Base-by-base conservation (phyloP, 1,284 basidiomycete species). In the Vanrija humicola region DNA sequence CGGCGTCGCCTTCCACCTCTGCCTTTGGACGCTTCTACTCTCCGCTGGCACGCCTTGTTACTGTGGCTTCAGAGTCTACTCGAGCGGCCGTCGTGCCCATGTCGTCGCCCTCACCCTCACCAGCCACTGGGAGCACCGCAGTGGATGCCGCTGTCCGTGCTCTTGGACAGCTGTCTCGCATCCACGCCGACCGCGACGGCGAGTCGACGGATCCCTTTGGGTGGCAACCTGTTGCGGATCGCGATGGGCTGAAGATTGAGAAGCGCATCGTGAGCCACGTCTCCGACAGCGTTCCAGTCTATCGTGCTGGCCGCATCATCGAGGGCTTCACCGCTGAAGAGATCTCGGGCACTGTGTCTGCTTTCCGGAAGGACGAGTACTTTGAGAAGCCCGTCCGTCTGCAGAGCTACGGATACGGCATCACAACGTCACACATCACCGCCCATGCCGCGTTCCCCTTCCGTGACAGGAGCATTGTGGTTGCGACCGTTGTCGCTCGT, bases 311-410 rank as follows among this genome's bases (percentile, higher is more conserved):
- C 70, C 89, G 92, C 74, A 90, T 98, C 58, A 87, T 98, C 46
- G 89, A 98, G 70, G 94, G 95, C 1, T 83, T 96, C 9, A 89
- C 91, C 0, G 94, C 94, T 0, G 95, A 97, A 66, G 95, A 98
- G 68, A 79, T 96, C 15, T 86, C 84, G 0, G 81, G 85, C 0
- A 82, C 83, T 6, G 85, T 88, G 54, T 83, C 84, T 21, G 83
- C 85, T n/a, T 55, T 68, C 10, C 62, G 65, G 7, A 63, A 64
- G 39, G 65, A 68, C 46, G 72, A 73, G 50, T 59, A 70, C 42
- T 73, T 74, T 65, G 89, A 87, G 58, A 85, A 83, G 14, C 84
- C 82, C 2, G 79, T 78, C 9, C 74, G 85, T 1, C 80, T 98
- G 16, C 87, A 95, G 72, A 84, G 86, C 29, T 97, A 88, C 69